Evolutionary conservation across 148 eudicot species (phyloP).

Genomic region (Fagopyrum homotropicum): DNA sequence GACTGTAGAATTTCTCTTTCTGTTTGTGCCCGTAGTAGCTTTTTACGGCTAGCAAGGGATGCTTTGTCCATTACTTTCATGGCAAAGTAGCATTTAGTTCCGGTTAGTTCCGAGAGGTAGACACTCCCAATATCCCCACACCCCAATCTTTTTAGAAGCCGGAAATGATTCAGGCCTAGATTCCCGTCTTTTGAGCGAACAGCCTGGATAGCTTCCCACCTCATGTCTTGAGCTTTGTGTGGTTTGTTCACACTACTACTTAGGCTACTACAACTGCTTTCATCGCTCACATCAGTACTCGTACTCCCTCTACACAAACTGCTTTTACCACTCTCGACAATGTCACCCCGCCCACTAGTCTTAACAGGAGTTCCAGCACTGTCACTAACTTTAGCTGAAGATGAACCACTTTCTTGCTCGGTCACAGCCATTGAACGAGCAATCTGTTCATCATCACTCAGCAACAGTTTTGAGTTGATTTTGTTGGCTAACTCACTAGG

Average conservation of each 20-base stretch:
- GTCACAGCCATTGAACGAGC: constrained; percentile 19
- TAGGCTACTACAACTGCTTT: constrained; percentile 78
- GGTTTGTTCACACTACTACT: constrained; percentile 80
- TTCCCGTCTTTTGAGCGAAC: constrained; percentile 62
- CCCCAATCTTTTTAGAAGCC: constrained; percentile 83
- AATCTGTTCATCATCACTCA: constrained; percentile 26
- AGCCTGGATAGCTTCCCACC: constrained; percentile 96
- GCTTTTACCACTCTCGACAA: constrained; percentile 73
- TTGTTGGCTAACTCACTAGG: constrained; percentile 33
- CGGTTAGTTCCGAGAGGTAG: constrained; percentile 77
- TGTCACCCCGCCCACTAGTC: constrained; percentile 52
- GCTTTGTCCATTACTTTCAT: constrained; percentile 94
- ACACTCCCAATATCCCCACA: constrained; percentile 97
- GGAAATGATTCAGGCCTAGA: constrained; percentile 73
- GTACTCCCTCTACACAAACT: constrained; percentile 73
- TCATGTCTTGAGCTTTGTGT: constrained; percentile 71
- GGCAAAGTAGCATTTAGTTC: constrained; percentile 88
- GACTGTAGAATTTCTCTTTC: constrained; percentile 86
- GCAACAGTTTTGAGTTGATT: constrained; percentile 36
- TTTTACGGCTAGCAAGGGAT: constrained; percentile 77
- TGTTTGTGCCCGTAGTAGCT: constrained; percentile 79
- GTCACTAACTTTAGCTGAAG: constrained; percentile 60
- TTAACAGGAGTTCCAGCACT: constrained; percentile 31
- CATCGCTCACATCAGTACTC: constrained; percentile 77
- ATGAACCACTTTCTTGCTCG: constrained; percentile 36